Base-by-base conservation (phyloP, 2,329 filamentous ascomycete genomes). In the Talaromyces sp. region DNA sequence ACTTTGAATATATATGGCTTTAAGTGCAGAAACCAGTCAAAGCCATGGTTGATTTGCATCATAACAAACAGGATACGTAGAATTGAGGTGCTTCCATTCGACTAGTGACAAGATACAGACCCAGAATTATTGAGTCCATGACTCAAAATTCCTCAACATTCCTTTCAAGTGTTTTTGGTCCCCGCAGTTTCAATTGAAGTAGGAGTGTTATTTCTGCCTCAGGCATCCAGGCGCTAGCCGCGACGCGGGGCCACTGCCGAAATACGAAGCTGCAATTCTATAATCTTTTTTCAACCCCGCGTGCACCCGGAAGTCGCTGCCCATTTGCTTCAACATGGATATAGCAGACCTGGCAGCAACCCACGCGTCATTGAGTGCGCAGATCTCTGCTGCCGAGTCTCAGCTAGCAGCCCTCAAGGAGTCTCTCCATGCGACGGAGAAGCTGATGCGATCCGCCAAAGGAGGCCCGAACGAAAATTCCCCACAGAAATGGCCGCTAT, bases 401-500 rank as follows among this genome's bases (percentile, higher is more conserved):
- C 70, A 74, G 21, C 69, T 78, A 3, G 66, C 67, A 1, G 65
- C 64, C 8, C 65, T 78, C 53, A 75, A 73, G 63, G 65, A 66
- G 31, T 71, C 76, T 32, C 74, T 78, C 1, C 66, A 69, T 32
- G 66, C 65, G 19, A 68, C 70, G 1, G 70, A 74, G 57, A 66
- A 71, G 58, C 29, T 54, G 10, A 29, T 52, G 7, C 31, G 19
- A 24, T 55, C 53, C 17, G 31, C 29, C 13, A 67, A 64, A 14
- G 67, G 68, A 21, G 61, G 64, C 10, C 58, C 59, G 21, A 19
- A 13, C 13, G 49, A 50, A n/a, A 26, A 14, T 8, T 52, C 61
- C 9, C 24, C 35, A 26, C 65, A 60, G 26, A 84, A 78, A 64
- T 93, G 90, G 88, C 90, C 90, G 0, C 79, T 96, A 2, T 74